Evolutionary conservation across 2,329 filamentous ascomycete genomes (phyloP).

Genomic region (Macroventuria anomochaeta): DNA sequence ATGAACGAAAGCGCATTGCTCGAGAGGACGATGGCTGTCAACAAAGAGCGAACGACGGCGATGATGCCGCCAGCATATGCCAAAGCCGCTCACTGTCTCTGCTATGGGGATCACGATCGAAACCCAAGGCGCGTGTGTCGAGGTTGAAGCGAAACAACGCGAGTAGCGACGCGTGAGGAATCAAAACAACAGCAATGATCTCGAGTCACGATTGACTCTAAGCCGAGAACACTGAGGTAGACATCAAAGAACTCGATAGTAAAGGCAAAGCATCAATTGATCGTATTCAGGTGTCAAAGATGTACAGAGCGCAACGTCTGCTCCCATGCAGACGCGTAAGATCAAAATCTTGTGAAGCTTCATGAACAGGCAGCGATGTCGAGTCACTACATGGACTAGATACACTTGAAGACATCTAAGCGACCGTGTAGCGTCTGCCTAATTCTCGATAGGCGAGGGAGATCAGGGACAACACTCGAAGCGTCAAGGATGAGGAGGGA

Average conservation of each 20-base stretch:
- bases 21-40: neutral
- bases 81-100: neutral
- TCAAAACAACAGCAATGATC: slow-evolving; percentile 11
- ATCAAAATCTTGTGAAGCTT: slow-evolving; percentile 1
- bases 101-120: neutral
- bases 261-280: neutral
- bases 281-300: neutral
- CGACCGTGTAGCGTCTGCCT: slow-evolving; percentile 6
- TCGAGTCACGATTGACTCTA: neutral
- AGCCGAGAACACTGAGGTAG: neutral
- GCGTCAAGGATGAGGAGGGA: slow-evolving; percentile 3
- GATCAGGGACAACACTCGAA: slow-evolving; percentile 8
- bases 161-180: slow-evolving; percentile 13
- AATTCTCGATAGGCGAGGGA: slow-evolving; percentile 5
- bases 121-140: slow-evolving; percentile 6
- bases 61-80: neutral
- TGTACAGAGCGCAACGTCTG: no score
- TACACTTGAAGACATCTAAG: neutral
- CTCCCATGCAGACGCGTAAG: no score
- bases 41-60: neutral
- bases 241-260: neutral
- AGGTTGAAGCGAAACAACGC: slow-evolving; percentile 13
- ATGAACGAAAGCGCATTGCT: neutral
- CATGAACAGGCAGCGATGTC: slow-evolving; percentile 1
- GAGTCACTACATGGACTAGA: neutral